Base-by-base conservation (phyloP, 108 stramenopile species). In the Stephanodiscus triporus region DNA sequence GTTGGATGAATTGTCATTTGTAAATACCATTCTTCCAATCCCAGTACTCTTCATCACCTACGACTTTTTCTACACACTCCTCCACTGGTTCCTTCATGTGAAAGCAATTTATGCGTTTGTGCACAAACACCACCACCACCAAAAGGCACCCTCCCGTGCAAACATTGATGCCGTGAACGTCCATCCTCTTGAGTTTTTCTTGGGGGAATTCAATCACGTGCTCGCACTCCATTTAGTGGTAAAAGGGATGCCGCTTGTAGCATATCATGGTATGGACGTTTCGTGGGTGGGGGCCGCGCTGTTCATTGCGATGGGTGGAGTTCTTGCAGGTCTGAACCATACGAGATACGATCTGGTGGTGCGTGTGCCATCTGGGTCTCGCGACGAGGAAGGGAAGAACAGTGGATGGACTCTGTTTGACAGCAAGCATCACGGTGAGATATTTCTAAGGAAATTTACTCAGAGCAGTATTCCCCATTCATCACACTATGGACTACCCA, bases 91-190 rank as follows among this genome's bases (percentile, higher is more conserved):
- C 11, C 83, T 99, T 16, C 98, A 99, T 78, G 72, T 95, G 24
- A 91, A 93, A 57, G 75, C 88, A 6, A 63, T 98, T 4, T 99
- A 99, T 72, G 83, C 83, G 2, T 85, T 76, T 72, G 83, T 99
- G 53, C 98, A 99, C 89, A 99, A 98, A 84, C 98, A 99, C 84
- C 98, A 99, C 68, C 98, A 99, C 69, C 82, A 84, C 43, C 97
- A 99, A 84, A 97, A 97, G 75, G 97, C 97, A 1, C 98, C 98
- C 11, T 75, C 90, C 22, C 84, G 98, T 14, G 98, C 96, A 26
- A 97, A 92, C 67, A 84, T 87, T n/a, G 98, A 99, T 78, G 98
- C 97, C 13, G 91, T 98, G 53, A 99, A 99, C 85, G 97, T 98
- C 36, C 98, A 99, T 85, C 98, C 98, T 11, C 72, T 99, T n/a